phyloP scores from a whole-genome alignment of 192 early-diverging fungal species.

The Coemansia sp. region DNA sequence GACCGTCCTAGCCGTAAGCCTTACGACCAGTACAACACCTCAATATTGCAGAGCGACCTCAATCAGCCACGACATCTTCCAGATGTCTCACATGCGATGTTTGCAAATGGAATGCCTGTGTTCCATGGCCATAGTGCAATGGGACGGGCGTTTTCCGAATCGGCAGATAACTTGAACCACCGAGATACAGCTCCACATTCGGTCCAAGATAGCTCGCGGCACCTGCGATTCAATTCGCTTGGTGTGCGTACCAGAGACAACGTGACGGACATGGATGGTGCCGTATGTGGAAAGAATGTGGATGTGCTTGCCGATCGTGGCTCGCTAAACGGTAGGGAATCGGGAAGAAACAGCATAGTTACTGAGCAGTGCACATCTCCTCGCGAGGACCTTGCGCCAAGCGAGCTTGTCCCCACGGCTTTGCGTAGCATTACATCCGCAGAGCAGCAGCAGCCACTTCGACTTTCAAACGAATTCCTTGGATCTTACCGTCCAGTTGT shows the following conservation, averaged over 20 bases:
- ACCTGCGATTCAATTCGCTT: conserved; percentile 21
- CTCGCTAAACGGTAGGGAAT: conserved; percentile 5
- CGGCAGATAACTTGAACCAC: conserved; percentile 7
- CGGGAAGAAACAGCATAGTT: conserved; percentile 28
- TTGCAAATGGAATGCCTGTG: conserved; percentile 3
- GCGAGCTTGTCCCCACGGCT: conserved; percentile 17
- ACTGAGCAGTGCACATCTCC: conserved; percentile 27
- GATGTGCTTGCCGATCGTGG: neutral
- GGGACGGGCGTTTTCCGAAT: neutral
- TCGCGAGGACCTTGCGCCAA: neutral
- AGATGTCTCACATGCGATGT: conserved; percentile 13
- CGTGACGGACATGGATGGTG: neutral
- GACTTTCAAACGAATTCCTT: conserved; percentile 36
- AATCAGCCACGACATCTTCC: conserved; percentile 12
- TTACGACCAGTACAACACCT: neutral
- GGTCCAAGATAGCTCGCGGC: conserved; percentile 7
- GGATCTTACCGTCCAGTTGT: conserved; percentile 18
- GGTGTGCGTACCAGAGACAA: neutral
- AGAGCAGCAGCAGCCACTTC: conserved; percentile 21
- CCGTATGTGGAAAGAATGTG: neutral
- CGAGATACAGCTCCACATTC: neutral
- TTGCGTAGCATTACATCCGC: conserved; percentile 35
- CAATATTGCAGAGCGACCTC: conserved; percentile 6
- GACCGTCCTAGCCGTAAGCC: conserved; percentile 11
- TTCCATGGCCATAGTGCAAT: conserved; percentile 6